These are phyloP conservation scores for Cadophora sp. DNA, from an alignment of 2,329 filamentous ascomycete species.

Conservation along the genomic window DNA sequence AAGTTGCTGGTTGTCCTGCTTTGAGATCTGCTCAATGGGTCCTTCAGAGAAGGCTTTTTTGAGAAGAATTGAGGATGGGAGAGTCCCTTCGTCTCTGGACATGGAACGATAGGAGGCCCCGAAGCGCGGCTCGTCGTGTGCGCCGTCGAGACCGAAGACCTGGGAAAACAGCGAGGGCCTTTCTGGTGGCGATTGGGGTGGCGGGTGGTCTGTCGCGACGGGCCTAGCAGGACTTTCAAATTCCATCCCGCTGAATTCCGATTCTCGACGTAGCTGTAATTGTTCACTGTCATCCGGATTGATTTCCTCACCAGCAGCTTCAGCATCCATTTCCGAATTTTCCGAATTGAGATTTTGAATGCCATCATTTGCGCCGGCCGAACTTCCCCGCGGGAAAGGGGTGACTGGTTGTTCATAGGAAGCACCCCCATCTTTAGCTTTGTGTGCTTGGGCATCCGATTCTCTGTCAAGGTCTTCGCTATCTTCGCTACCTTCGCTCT, in stretches of 20 bases:
- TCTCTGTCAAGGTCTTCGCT: background rate
- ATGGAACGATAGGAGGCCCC: slow-evolving; percentile 23
- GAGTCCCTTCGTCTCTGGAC: slow-evolving; percentile 16
- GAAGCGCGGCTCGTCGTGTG: slow-evolving; percentile 31
- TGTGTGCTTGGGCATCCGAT: background rate
- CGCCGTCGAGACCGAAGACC: slow-evolving; percentile 34
- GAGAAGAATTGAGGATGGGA: slow-evolving; percentile 1
- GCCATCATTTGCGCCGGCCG: too few relatives aligned
- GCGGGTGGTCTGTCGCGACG: background rate
- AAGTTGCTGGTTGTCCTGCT: slow-evolving; percentile 31
- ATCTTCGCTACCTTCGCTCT: background rate
- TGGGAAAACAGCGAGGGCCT: slow-evolving; percentile 20
- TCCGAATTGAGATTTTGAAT: background rate
- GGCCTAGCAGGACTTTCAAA: background rate
- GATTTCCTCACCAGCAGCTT: background rate
- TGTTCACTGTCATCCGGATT: background rate
- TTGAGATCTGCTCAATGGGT: background rate
- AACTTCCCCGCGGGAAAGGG: background rate
- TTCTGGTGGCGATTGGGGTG: background rate
- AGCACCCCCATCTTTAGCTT: background rate
- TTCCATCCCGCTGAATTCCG: background rate
- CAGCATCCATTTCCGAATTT: background rate
- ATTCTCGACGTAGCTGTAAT: background rate
- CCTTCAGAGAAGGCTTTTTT: background rate
- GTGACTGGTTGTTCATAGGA: background rate